These are phyloP conservation scores for Claviceps sp. DNA, from an alignment of 2,329 filamentous ascomycete species.

Conservation along the genomic window DNA sequence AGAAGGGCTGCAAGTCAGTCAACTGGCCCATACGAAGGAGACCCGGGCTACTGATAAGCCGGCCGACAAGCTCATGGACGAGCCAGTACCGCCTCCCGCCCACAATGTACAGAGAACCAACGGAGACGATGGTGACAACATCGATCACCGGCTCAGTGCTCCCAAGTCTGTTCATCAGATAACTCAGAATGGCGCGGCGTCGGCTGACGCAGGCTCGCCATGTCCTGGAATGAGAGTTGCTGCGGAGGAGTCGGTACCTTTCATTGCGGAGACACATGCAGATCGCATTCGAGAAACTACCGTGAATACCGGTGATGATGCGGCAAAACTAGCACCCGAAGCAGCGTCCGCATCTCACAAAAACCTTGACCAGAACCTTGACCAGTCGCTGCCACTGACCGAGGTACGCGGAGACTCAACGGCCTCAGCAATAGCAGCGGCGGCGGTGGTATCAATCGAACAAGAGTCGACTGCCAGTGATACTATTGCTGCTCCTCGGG, in stretches of 20 bases:
- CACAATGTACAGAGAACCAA: slow-evolving; percentile 9
- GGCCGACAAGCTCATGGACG: slow-evolving; percentile 9
- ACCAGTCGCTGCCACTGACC: slow-evolving; percentile 3
- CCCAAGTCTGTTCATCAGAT: slow-evolving; percentile 24
- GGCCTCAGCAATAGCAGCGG: not conserved
- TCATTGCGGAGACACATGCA: slow-evolving; percentile 6
- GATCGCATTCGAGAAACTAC: slow-evolving; percentile 15
- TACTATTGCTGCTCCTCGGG: not conserved
- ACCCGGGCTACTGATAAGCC: slow-evolving; percentile 5
- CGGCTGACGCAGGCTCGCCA: slow-evolving; percentile 20
- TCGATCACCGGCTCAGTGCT: slow-evolving; percentile 8
- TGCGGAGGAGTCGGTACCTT: slow-evolving; percentile 11
- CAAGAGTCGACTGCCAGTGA: not conserved
- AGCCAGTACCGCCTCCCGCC: not conserved
- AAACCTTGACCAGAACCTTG: slow-evolving; percentile 4
- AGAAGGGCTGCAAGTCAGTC: slow-evolving; percentile 14
- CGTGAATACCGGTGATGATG: slow-evolving; percentile 13
- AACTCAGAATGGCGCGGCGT: slow-evolving; percentile 21
- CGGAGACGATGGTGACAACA: slow-evolving; percentile 6
- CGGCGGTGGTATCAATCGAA: not conserved
- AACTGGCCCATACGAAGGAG: not conserved
- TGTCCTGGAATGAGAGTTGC: slow-evolving; percentile 21
- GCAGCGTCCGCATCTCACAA: slow-evolving; percentile 8
- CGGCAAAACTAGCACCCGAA: slow-evolving; percentile 11
- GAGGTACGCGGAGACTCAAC: slow-evolving; percentile 3